A percentile compares a stretch with the other conserved stretches of the same genome.
phyloP scores from a whole-genome alignment of 1,139 yeast genomes.

The Yamadazyma blattariae region DNA sequence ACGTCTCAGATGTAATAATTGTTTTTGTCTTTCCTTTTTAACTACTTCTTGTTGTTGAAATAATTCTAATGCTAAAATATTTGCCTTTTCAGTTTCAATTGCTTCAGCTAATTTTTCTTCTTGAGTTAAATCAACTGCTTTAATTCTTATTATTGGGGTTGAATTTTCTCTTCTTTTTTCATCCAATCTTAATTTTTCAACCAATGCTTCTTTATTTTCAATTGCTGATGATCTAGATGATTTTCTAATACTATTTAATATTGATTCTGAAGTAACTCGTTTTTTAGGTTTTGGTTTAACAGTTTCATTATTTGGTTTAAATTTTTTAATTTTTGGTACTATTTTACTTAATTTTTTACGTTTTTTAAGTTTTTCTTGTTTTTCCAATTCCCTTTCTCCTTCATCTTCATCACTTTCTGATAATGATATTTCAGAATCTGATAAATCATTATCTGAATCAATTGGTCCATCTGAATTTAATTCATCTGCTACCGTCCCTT shows the following conservation, averaged over 20 bases:
- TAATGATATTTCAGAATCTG: slow-evolving; percentile 52
- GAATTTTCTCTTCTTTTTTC: slow-evolving; percentile 61
- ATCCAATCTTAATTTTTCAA: slow-evolving; percentile 66
- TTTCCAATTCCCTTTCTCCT: slow-evolving; percentile 64
- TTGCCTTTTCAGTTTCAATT: slow-evolving; percentile 75
- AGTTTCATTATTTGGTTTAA: slow-evolving; percentile 20
- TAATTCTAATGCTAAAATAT: slow-evolving; percentile 66
- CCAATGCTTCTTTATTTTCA: slow-evolving; percentile 73
- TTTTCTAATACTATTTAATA: slow-evolving; percentile 57
- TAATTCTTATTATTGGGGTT: slow-evolving; percentile 41
- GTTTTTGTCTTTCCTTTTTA: slow-evolving; percentile 75
- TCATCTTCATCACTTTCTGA: slow-evolving; percentile 58
- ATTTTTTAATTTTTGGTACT: slow-evolving; percentile 48
- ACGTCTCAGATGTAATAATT: slow-evolving; percentile 64
- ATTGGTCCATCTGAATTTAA: slow-evolving; percentile 20
- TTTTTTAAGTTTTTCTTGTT: slow-evolving; percentile 44
- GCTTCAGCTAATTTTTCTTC: slow-evolving; percentile 87
- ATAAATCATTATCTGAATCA: slow-evolving; percentile 44
- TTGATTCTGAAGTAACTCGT: slow-evolving; percentile 42
- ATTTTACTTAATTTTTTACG: slow-evolving; percentile 33
- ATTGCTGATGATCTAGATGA: slow-evolving; percentile 80
- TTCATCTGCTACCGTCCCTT: slow-evolving; percentile 51
- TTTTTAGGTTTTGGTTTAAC: slow-evolving; percentile 17
- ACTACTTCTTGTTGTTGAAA: slow-evolving; percentile 84
- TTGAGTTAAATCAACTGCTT: slow-evolving; percentile 65